These are phyloP conservation scores for Kuraishia borneana DNA, from an alignment of 805 yeast genomes.

Conservation along the genomic window DNA sequence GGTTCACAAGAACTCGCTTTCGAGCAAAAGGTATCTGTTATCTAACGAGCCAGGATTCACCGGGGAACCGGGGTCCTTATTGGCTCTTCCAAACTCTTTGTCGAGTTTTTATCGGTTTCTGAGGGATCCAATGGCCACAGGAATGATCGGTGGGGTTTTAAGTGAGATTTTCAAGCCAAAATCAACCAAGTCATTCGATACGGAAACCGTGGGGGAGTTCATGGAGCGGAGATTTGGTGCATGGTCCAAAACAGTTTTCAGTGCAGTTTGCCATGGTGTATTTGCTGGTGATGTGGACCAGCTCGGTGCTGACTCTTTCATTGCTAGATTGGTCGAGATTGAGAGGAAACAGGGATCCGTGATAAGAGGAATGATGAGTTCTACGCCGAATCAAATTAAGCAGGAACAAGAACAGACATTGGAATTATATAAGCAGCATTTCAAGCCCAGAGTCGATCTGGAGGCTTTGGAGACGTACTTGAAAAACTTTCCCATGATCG, in stretches of 20 bases:
- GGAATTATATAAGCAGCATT: conserved; percentile 22
- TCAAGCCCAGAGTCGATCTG: conserved; percentile 30
- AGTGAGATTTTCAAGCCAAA: conserved; percentile 37
- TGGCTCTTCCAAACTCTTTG: conserved; percentile 41
- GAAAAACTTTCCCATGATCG: conserved; percentile 50
- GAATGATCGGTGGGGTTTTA: conserved; percentile 30
- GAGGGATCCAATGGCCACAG: conserved; percentile 30
- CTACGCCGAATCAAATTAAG: conserved; percentile 8
- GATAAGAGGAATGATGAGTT: conserved; percentile 29
- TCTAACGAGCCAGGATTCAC: conserved; percentile 13
- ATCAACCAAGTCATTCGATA: conserved; percentile 9
- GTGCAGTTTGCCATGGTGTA: conserved; percentile 83
- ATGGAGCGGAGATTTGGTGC: conserved; percentile 61
- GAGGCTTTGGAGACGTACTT: conserved; percentile 22
- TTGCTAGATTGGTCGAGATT: conserved; percentile 41
- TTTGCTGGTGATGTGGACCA: conserved; percentile 75
- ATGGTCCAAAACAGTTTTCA: conserved; percentile 44
- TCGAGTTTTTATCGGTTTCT: conserved; percentile 22
- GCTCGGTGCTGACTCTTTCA: conserved; percentile 53
- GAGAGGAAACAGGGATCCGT: conserved; percentile 56
- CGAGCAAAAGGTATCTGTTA: conserved; percentile 64
- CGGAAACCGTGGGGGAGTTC: conserved; percentile 61
- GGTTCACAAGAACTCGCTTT: conserved; percentile 43
- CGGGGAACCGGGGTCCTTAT: conserved; percentile 25
- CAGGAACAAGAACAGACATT: conserved; percentile 2